Base-by-base conservation (phyloP, 2,329 filamentous ascomycete species). In the Pyrenochaeta sp. region DNA sequence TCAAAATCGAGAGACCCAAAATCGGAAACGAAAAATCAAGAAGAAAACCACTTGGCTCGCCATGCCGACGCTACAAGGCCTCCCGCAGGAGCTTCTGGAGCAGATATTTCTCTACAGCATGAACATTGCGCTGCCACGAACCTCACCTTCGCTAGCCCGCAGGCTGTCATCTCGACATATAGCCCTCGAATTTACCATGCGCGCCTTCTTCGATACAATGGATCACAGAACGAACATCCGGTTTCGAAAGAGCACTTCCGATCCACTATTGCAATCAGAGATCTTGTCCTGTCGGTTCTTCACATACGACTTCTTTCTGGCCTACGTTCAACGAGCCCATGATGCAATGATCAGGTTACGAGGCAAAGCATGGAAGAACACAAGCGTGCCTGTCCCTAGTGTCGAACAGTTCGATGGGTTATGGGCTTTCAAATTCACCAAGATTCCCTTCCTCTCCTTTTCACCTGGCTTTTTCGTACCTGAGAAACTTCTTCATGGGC, bases 401-500 rank as follows among this genome's bases (percentile, higher is more conserved):
- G 48, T 57, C 0, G 35, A 38, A 4, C 35, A 48, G 8, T 67
- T 71, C 18, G 55, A 65, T 6, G 61, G 60, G 2, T 38, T 70
- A 2, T 67, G 54, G 55, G 67, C 65, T 11, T 63, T 56, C 44
- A 58, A 51, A 21, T 68, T 70, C 26, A 64, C 57, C 7, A 63
- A 55, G 27, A 56, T 71, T 14, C 49, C 52, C 3, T 67, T 66
- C 37, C 53, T 69, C 8, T 48, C 58, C 11, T 65, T 71, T 37
- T 62, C 68, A 3, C 55, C 61, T 10, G 58, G 59, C 0, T 68
- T 71, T 26, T 40, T 44, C 11, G 53, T 72, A 3, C 68, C 69
- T 0, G 63, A 71, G 42, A 71, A 68, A 47, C 41, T 71, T 20
- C 48, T 72, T n/a, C 66, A 64, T 44, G 67, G 67, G 2, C 66